Base-by-base conservation (phyloP, 768 basidiomycete species). In the Phylloporus arenicola region DNA sequence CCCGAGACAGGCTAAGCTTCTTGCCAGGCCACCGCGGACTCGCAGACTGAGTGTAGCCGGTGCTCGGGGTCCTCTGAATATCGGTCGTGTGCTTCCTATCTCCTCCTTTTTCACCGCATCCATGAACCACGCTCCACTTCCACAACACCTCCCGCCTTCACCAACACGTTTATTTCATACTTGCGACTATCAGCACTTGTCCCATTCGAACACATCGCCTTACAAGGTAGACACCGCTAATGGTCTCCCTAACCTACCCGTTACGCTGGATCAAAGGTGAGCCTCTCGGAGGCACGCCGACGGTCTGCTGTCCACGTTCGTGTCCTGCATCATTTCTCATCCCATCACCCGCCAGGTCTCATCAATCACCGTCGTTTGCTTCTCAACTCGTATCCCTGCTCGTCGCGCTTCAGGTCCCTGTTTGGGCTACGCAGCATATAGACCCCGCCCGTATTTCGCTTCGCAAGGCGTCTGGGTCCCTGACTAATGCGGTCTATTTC, bases 401-500 rank as follows among this genome's bases (percentile, higher is more conserved):
- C 24, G 73, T 72, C 34, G 65, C 72, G 11, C 71, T 91, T 41
- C 73, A 74, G 41, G 71, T 86, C 3, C 78, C 80, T 19, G 71
- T 70, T 29, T 92, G 90, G 89, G 63, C 73, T 19, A 51, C 68
- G 2, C 72, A 69, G 41, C 52, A 39, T n/a, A 69, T 84, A 38
- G 69, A 70, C 29, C 68, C 79, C 30, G 66, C 76, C 40, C 67
- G 71, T 27, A 62, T 94, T 45, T 74, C 73, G 48, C 77, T 97
- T 56, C 75, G 75, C 63, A 93, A 87, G 64, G 86, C 94, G 20
- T 91, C 93, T 7, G 94, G 95, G 9, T 86, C 91, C 11, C 70
- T 97, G 56, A 99, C 95, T 37, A 99, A 99, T 68, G 87, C 90
- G 48, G 92, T 99, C 48, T 98, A 91, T 72, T 99, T 98, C 70